phyloP scores from a whole-genome alignment of 345 rosid genomes.

The Crucihimalaya himalaica region DNA sequence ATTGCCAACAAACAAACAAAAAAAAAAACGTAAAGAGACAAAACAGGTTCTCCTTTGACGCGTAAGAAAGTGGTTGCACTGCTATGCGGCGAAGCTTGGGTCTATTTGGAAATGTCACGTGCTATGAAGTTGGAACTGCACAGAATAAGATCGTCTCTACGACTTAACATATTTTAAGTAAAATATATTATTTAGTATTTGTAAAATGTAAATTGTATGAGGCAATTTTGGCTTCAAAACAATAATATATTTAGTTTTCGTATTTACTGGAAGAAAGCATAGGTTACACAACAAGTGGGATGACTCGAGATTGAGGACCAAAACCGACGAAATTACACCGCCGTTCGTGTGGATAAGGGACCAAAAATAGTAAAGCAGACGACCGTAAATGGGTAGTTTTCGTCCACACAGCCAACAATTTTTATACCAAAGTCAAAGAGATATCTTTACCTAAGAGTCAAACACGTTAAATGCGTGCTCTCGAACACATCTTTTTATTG shows the following conservation, averaged over 20 bases:
- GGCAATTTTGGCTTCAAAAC: not conserved
- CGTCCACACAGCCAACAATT: not conserved
- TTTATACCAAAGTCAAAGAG: slow-evolving; percentile 14
- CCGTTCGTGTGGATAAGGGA: not conserved
- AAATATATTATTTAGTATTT: not conserved
- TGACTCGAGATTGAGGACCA: not conserved
- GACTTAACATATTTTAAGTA: not conserved
- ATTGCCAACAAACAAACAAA: not conserved
- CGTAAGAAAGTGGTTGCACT: slow-evolving; percentile 11
- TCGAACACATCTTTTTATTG: slow-evolving; percentile 11
- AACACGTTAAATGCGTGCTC: slow-evolving; percentile 30
- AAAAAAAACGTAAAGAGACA: not conserved
- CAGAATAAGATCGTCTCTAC: not conserved
- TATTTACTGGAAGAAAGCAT: not conserved
- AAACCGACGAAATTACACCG: slow-evolving; percentile 15
- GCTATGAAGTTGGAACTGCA: not conserved
- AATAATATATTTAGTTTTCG: not conserved
- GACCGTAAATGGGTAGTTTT: slow-evolving; percentile 13
- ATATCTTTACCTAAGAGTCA: not conserved
- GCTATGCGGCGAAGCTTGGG: slow-evolving; percentile 14
- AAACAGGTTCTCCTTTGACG: not conserved
- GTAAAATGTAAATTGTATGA: not conserved
- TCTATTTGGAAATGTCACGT: slow-evolving; percentile 17
- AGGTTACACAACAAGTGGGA: slow-evolving; percentile 4
- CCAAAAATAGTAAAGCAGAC: not conserved